Percentiles rank a stretch among this genome's conserved stretches.
Evolutionary conservation across 2,329 filamentous ascomycete species (phyloP).

Genomic region (Neofusicoccum kwambonambiense): DNA sequence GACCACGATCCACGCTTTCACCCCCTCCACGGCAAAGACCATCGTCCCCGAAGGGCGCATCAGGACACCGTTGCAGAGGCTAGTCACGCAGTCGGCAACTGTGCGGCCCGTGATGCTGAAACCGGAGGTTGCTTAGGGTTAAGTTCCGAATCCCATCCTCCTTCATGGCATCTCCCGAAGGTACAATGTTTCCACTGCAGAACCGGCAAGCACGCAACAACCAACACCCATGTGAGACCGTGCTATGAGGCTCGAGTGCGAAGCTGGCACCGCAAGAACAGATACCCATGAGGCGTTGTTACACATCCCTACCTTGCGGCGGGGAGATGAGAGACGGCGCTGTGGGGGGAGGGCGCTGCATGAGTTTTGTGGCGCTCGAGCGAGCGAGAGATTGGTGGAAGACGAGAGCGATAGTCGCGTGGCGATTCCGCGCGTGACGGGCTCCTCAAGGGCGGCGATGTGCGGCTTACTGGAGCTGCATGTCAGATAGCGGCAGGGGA

Average conservation of each 20-base stretch:
- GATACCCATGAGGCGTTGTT: slow-evolving; percentile 41
- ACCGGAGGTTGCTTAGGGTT: slow-evolving; percentile 89
- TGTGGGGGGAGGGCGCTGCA: slow-evolving; percentile 76
- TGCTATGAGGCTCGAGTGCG: slow-evolving; percentile 62
- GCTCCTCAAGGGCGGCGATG: slow-evolving; percentile 28
- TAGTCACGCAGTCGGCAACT: slow-evolving; percentile 73
- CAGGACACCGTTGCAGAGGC: slow-evolving; percentile 32
- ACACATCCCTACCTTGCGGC: slow-evolving; percentile 57
- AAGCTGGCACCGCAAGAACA: slow-evolving; percentile 42
- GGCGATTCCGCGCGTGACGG: slow-evolving; percentile 27
- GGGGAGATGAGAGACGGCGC: slow-evolving; percentile 70
- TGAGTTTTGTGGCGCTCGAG: slow-evolving; percentile 21
- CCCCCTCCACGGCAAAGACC: slow-evolving; percentile 27
- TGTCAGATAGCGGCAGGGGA: background rate
- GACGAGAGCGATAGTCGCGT: slow-evolving; percentile 22
- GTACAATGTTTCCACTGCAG: slow-evolving; percentile 34
- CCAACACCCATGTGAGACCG: slow-evolving; percentile 52
- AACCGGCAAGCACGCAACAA: slow-evolving; percentile 32
- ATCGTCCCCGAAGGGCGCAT: slow-evolving; percentile 26
- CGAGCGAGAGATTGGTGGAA: slow-evolving; percentile 34
- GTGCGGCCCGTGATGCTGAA: slow-evolving; percentile 37
- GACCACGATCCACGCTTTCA: slow-evolving; percentile 47
- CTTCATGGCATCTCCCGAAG: slow-evolving; percentile 29
- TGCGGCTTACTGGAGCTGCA: background rate
- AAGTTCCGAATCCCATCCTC: slow-evolving; percentile 81